phyloP scores from a whole-genome alignment of 345 rosid genomes.

The Carallia pectinifolia region DNA sequence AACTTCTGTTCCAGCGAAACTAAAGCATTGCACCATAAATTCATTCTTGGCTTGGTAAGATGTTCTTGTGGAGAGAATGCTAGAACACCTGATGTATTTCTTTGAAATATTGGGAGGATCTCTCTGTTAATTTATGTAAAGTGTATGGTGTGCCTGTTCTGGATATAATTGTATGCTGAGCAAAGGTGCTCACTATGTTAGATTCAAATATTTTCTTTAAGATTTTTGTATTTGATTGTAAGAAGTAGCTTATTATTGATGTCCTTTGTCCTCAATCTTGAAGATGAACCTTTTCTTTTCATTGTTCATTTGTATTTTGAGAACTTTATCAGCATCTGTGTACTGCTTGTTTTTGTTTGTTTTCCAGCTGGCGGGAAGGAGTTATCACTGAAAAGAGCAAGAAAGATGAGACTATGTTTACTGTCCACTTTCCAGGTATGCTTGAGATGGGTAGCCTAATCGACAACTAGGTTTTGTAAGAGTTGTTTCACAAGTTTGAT shows the following conservation, averaged over 20 bases:
- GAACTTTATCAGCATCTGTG: background rate
- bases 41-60: too few species aligned
- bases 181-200: too few species aligned
- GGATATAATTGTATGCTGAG: too few species aligned
- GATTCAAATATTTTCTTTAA: too few species aligned
- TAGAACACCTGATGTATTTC: too few species aligned
- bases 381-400: constrained; percentile 75
- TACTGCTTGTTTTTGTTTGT: constrained; percentile 15
- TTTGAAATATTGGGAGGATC: too few species aligned
- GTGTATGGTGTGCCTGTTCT: too few species aligned
- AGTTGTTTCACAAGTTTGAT: constrained; percentile 3
- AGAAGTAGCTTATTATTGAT: background rate
- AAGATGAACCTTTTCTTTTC: constrained; percentile 4
- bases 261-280: background rate
- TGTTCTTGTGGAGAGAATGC: too few species aligned
- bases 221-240: too few species aligned
- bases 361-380: constrained; percentile 94
- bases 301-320: background rate
- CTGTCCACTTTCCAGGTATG: constrained; percentile 79
- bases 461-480: background rate
- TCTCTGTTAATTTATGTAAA: too few species aligned
- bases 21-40: too few species aligned
- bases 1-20: too few species aligned
- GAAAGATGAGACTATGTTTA: constrained; percentile 64
- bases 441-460: background rate